Evolutionary conservation across 208 protist species (phyloP), one percentile per base, ranked within the genome.

Genomic region (Endotrypanum monterogeii): DNA sequence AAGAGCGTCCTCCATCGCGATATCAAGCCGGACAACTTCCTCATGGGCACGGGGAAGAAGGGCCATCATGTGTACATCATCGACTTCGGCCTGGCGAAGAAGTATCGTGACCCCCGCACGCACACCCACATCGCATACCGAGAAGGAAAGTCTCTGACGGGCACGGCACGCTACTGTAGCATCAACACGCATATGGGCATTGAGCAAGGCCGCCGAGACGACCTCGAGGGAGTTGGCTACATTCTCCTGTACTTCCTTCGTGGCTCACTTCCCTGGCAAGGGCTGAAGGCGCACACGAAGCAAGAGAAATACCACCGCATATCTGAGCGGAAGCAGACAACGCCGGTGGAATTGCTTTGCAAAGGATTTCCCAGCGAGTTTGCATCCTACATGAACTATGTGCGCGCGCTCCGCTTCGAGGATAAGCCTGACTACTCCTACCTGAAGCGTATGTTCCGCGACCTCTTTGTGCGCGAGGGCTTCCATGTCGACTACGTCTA

Each of bases 181-280:
- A 98, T 99, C 75, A 99, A 99, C 92, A 99, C 99, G 16, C 99
- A 99, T 87, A 82, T 99, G 44, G 99, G 99, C 60, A 98, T 99
- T 52, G 99, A 98, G 86, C 93, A 97, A 88, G 90, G 87, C 80
- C 86, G 99, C 28, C 88, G 99, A 48, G 99, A 99, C 74, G 99
- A 99, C 82, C 85, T 99, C 35, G 99, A 99, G 85, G 96, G 97
- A 23, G 89, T 99, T 30, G 99, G 98, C 56, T 99, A 99, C 86
- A 97, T 99, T 39, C 85, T 99, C n/a, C 96, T 99, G 81, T 99
- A 99, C 87, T 99, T 99, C 76, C 80, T 99, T 39, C 92, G 98
- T 39, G 99, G 99, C 23, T 94, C 86, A 44, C 87, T 99, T 56
- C 99, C 99, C 51, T 99, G 99, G 99, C 98, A 99, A 87, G 98